These are phyloP conservation scores for Geotrichum armillariae DNA, from an alignment of 1,139 yeast genomes.

Conservation along the genomic window DNA sequence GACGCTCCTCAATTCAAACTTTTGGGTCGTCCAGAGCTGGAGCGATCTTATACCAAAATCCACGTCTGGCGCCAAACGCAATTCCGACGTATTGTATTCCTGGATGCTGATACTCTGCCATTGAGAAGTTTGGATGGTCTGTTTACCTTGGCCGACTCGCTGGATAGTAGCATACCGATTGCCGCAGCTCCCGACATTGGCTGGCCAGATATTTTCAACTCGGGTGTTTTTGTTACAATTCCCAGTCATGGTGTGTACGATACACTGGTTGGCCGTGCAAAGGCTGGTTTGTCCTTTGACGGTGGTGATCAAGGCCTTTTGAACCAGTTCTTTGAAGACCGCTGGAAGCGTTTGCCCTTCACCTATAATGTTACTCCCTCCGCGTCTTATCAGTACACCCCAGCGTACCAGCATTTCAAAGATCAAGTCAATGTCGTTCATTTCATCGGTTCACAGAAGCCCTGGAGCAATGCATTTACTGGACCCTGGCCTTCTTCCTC, in stretches of 20 bases:
- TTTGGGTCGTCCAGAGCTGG: slow-evolving; percentile 73
- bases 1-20: slow-evolving; percentile 42
- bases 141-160: slow-evolving; percentile 39
- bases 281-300: slow-evolving; percentile 61
- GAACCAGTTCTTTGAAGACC: slow-evolving; percentile 70
- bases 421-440: slow-evolving; percentile 64
- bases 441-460: slow-evolving; percentile 79
- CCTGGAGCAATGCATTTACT: slow-evolving; percentile 55
- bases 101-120: slow-evolving; percentile 85
- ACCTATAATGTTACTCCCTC: slow-evolving; percentile 83
- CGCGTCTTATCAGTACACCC: slow-evolving; percentile 75
- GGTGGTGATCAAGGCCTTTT: slow-evolving; percentile 96
- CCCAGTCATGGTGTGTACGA: slow-evolving; percentile 54
- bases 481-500: slow-evolving; percentile 20
- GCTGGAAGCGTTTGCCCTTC: slow-evolving; percentile 74
- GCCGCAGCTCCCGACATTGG: slow-evolving; percentile 90
- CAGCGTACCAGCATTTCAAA: slow-evolving; percentile 68
- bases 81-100: slow-evolving; percentile 63
- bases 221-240: slow-evolving; percentile 73
- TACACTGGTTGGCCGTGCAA: slow-evolving; percentile 43
- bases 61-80: slow-evolving; percentile 66
- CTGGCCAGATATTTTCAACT: slow-evolving; percentile 94
- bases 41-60: slow-evolving; percentile 69
- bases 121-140: slow-evolving; percentile 46
- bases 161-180: slow-evolving; percentile 24